Percentiles rank a stretch among this genome's conserved stretches.
Evolutionary conservation across 257 asterid species (phyloP).

Genomic region (Lycium ferocissimum): DNA sequence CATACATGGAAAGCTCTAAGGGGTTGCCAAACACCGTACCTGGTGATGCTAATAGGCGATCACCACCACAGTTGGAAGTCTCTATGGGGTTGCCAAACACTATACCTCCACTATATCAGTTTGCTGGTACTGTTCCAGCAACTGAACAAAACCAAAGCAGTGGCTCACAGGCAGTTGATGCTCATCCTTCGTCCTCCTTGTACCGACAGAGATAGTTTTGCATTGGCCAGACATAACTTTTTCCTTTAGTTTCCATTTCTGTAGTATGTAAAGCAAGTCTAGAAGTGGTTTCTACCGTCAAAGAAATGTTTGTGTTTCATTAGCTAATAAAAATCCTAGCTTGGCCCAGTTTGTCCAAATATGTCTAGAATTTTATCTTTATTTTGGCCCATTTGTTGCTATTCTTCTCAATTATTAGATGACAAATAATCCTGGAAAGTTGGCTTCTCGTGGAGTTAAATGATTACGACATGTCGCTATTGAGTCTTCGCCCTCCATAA

Average conservation of each 20-base stretch:
- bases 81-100: constrained; percentile 26
- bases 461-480: background rate
- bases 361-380: background rate
- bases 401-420: background rate
- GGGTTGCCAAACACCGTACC: background rate
- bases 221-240: background rate
- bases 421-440: background rate
- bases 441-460: background rate
- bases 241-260: constrained; percentile 31
- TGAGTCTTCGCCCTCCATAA: background rate
- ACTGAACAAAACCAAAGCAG: constrained; percentile 44
- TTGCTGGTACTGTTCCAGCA: constrained; percentile 57
- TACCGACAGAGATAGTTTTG: background rate
- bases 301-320: background rate
- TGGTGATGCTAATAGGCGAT: background rate
- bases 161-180: constrained; percentile 38
- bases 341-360: background rate
- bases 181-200: constrained; percentile 43
- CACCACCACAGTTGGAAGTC: background rate
- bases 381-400: background rate
- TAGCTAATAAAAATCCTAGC: background rate
- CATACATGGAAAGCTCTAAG: background rate
- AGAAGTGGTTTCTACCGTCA: background rate
- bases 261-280: background rate
- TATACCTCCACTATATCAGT: constrained; percentile 59